Evolutionary conservation across 1,284 basidiomycete species (phyloP).

Genomic region (Hymenochaete sp.): DNA sequence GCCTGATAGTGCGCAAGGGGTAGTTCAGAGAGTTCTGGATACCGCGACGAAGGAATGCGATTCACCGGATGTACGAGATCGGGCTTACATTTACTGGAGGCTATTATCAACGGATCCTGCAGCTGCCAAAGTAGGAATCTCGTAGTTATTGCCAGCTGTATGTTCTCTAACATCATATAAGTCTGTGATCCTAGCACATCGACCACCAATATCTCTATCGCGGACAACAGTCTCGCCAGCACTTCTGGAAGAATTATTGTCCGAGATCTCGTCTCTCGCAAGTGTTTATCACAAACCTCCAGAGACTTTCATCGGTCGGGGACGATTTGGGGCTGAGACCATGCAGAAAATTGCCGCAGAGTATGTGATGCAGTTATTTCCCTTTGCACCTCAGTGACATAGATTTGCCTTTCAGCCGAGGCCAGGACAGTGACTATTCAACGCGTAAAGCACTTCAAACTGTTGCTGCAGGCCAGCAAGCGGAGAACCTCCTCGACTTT

Average conservation of each 20-base stretch:
- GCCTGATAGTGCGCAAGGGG: conserved; percentile 82
- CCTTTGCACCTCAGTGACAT: conserved; percentile 8
- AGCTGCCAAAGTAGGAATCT: conserved; percentile 71
- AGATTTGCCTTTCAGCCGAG: conserved; percentile 25
- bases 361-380: conserved; percentile 27
- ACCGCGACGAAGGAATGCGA: conserved; percentile 97
- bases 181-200: conserved; percentile 84
- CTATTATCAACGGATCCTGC: conserved; percentile 87
- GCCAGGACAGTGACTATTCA: conserved; percentile 55
- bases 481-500: conserved; percentile 93
- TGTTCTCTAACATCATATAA: conserved; percentile 26
- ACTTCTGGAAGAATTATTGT: conserved; percentile 87
- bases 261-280: conserved; percentile 80
- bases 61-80: conserved; percentile 92
- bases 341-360: conserved; percentile 65
- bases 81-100: conserved; percentile 96
- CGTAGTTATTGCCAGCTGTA: not conserved
- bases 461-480: conserved; percentile 81
- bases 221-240: conserved; percentile 85
- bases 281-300: conserved; percentile 96
- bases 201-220: conserved; percentile 90
- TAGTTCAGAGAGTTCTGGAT: conserved; percentile 86
- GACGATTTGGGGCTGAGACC: conserved; percentile 77
- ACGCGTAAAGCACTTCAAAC: conserved; percentile 83
- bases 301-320: conserved; percentile 83